Base-by-base conservation (phyloP, 108 stramenopile genomes). In the Cyclostephanos invisitatus region DNA sequence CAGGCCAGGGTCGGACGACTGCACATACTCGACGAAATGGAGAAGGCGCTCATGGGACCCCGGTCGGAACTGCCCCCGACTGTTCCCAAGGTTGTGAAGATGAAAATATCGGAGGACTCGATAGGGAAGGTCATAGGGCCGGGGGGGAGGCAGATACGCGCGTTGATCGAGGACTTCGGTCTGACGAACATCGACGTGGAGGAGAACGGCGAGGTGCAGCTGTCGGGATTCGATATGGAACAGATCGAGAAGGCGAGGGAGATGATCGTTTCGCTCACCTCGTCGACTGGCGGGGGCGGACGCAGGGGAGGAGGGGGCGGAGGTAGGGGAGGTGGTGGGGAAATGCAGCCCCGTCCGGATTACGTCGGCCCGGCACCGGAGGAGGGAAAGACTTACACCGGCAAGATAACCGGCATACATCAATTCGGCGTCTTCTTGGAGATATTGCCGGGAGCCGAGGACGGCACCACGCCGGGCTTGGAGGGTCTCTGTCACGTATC, bases 81-180 rank as follows among this genome's bases (percentile, higher is more conserved):
- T 3, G 92, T 93, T 14, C 92, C 95, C 4, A 86, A 88, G 71
- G 73, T 92, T 10, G 28, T 51, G 10, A 64, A 35, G 11, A 87
- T 93, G 69, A 72, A 67, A 10, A 83, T 96, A 62, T 63, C 80
- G n/a, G 68, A 73, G 21, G 89, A 86, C 8, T 66, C 70, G 5
- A 89, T 93, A 47, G 92, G 95, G 38, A 91, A 92, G 64, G 73
- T 96, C 14, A 93, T 96, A 67, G 95, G 95, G 14, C 92, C 92
- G 2, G 90, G 92, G 21, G 95, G 95, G 15, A 90, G 85, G 58
- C 91, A 91, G 58, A 93, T 96, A 27, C 74, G 89, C 44, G 89
- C 89, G 11, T 80, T 96, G 36, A 96, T 96, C 58, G 94, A 91
- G 67, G 92, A 92, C 71, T 90, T 84, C 68, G 85, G 78, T 53